These are phyloP conservation scores for Macroventuria anomochaeta DNA, from an alignment of 2,329 filamentous ascomycete genomes.

Conservation along the genomic window DNA sequence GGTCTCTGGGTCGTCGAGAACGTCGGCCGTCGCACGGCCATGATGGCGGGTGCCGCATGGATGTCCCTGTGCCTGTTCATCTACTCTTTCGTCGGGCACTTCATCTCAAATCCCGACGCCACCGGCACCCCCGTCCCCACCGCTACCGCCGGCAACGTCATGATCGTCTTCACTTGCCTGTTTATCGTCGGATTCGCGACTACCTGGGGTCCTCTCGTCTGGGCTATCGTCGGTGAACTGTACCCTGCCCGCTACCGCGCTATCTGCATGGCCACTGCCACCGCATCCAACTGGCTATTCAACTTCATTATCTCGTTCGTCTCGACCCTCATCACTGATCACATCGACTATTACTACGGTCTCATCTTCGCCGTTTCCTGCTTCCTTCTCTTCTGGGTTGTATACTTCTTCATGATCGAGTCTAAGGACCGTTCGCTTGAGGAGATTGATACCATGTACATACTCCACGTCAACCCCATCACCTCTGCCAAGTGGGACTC, in stretches of 20 bases:
- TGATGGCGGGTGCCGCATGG: slow-evolving; percentile 56
- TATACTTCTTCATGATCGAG: slow-evolving; percentile 82
- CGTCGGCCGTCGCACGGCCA: slow-evolving; percentile 54
- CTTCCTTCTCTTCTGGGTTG: slow-evolving; percentile 66
- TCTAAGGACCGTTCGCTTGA: slow-evolving; percentile 76
- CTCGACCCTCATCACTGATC: slow-evolving; percentile 75
- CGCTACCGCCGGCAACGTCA: slow-evolving; percentile 60
- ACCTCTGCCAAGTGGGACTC: slow-evolving; percentile 63
- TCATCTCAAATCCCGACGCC: slow-evolving; percentile 38
- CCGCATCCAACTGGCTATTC: slow-evolving; percentile 55
- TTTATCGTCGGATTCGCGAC: slow-evolving; percentile 72
- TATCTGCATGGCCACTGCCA: slow-evolving; percentile 53
- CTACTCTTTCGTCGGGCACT: slow-evolving; percentile 57
- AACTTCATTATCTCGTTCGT: slow-evolving; percentile 68
- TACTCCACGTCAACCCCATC: slow-evolving; percentile 69
- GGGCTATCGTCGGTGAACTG: slow-evolving; percentile 71
- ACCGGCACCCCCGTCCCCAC: slow-evolving; percentile 43
- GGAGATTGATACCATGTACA: slow-evolving; percentile 77
- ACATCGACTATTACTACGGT: slow-evolving; percentile 75
- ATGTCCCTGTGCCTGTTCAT: slow-evolving; percentile 65
- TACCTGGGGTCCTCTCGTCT: slow-evolving; percentile 74
- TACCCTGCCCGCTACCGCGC: slow-evolving; percentile 66
- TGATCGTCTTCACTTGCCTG: slow-evolving; percentile 73
- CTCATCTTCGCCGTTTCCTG: slow-evolving; percentile 79
- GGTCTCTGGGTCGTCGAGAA: slow-evolving; percentile 57